Percentiles rank a stretch among this genome's conserved stretches.
These are phyloP conservation scores for Chlorella ohadii DNA, from an alignment of 139 green algal genomes.

Conservation along the genomic window DNA sequence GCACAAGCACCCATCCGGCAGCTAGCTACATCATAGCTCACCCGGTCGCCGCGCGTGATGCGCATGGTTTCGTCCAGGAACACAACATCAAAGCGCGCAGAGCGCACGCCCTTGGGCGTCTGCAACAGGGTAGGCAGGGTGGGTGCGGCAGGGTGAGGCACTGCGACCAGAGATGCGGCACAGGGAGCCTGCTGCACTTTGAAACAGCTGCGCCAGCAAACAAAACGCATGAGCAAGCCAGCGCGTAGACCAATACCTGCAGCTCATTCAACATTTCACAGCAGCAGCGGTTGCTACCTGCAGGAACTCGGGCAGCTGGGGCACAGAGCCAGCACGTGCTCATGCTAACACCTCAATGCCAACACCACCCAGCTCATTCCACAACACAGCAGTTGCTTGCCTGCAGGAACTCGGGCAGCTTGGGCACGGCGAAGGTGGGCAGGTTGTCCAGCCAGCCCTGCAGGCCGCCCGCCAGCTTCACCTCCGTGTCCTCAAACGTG, in stretches of 20 bases:
- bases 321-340: conserved; percentile 14
- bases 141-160: neutral
- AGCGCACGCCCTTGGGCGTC: neutral
- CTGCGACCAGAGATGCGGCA: neutral
- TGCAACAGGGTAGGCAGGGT: neutral
- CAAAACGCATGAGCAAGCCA: no score
- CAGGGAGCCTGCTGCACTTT: no score
- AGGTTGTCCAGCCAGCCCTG: conserved; percentile 44
- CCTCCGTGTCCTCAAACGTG: conserved; percentile 36
- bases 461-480: conserved; percentile 43
- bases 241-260: no score
- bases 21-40: no score
- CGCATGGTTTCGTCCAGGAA: conserved; percentile 62
- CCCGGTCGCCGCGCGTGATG: conserved; percentile 56
- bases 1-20: no score
- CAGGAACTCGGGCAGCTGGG: conserved; percentile 49
- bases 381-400: neutral
- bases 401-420: conserved; percentile 49
- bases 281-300: neutral
- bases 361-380: neutral
- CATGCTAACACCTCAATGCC: neutral
- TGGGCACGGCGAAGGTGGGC: conserved; percentile 47
- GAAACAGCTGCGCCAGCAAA: no score
- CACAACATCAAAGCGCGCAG: conserved; percentile 57
- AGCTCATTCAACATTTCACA: no score